phyloP scores from a whole-genome alignment of 306 rosid species.

The Prosopis cineraria region DNA sequence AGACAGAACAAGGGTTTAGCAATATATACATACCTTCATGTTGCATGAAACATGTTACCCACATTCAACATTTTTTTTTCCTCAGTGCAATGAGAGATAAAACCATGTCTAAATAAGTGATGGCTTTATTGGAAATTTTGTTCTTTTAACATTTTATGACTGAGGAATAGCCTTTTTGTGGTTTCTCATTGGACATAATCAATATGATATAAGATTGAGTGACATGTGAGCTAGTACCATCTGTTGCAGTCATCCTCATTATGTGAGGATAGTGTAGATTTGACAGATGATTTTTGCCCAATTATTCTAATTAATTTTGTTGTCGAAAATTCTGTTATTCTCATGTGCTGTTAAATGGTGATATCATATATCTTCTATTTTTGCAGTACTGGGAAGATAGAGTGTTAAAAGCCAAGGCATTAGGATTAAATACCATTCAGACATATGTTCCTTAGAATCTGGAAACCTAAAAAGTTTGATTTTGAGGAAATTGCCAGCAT shows the following conservation, averaged over 20 bases:
- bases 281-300: conserved; percentile 8
- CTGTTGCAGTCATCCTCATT: conserved; percentile 12
- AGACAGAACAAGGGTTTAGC: too few relatives aligned
- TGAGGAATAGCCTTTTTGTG: neutral
- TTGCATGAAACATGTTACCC: neutral
- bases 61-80: neutral
- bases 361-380: conserved; percentile 33
- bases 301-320: neutral
- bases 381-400: conserved; percentile 97
- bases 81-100: neutral
- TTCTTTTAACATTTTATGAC: neutral
- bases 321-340: conserved; percentile 19
- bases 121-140: neutral
- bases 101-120: neutral
- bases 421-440: conserved; percentile 92
- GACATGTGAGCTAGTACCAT: neutral
- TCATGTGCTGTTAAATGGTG: conserved; percentile 28
- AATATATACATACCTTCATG: neutral
- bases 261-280: neutral
- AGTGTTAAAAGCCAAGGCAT: conserved; percentile 83
- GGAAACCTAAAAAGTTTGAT: conserved; percentile 56
- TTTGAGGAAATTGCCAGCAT: conserved; percentile 82
- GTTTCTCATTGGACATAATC: neutral
- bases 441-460: conserved; percentile 95
- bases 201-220: conserved; percentile 2